Evolutionary conservation across 108 stramenopile genomes (phyloP).

Genomic region (Conticribra guillardii): DNA sequence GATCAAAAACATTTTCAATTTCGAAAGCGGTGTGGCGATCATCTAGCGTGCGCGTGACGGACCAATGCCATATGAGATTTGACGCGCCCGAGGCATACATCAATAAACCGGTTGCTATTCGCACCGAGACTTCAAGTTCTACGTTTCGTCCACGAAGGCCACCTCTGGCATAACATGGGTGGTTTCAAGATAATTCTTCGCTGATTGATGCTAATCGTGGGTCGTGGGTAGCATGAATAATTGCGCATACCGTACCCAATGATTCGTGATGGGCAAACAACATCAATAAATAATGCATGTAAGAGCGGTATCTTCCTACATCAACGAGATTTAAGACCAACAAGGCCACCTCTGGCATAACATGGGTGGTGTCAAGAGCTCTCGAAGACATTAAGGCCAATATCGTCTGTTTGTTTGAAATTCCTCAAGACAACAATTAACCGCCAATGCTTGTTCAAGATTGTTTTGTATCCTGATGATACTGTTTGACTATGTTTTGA

Average conservation of each 20-base stretch:
- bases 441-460: background rate
- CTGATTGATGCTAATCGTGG: no score
- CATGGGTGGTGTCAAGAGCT: background rate
- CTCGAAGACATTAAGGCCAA: background rate
- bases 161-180: background rate
- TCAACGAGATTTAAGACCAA: background rate
- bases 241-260: no score
- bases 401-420: background rate
- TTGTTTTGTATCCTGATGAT: background rate
- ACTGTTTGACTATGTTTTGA: background rate
- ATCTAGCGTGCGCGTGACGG: no score
- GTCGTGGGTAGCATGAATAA: no score
- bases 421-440: background rate
- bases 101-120: background rate
- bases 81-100: background rate
- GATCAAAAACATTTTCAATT: no score
- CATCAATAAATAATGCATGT: no score
- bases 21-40: no score
- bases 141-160: background rate
- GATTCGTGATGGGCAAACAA: no score
- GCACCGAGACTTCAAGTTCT: background rate
- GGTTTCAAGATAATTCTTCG: background rate
- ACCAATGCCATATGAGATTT: no score
- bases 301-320: background rate
- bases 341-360: conserved; percentile 1